A percentile compares a stretch with the other conserved stretches of the same genome.
Evolutionary conservation across 805 yeast species (phyloP).

Genomic region (Brettanomyces sp.): DNA sequence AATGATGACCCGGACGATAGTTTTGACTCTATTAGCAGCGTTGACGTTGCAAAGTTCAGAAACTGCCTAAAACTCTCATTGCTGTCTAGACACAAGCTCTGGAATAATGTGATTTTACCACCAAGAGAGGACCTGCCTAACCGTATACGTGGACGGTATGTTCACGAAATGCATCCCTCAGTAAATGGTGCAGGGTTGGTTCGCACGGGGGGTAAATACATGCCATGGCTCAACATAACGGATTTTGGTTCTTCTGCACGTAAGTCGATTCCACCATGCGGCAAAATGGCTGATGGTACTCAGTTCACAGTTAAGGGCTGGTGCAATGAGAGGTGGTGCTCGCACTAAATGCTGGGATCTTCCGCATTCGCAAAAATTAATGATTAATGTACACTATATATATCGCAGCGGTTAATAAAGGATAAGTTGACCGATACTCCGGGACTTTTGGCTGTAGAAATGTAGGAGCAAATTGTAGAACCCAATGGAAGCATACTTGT

Average conservation of each 20-base stretch:
- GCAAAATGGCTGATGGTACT: conserved; percentile 15
- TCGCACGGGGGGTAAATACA: conserved; percentile 16
- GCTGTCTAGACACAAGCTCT: conserved; percentile 38
- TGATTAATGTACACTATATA: neutral
- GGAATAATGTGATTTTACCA: conserved; percentile 43
- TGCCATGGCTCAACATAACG: conserved; percentile 21
- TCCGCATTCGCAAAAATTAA: neutral
- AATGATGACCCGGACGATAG: neutral
- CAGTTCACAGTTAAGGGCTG: conserved; percentile 46
- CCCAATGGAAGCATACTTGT: no score
- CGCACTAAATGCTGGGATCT: neutral
- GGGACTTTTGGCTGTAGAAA: no score
- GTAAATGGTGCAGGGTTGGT: conserved; percentile 10
- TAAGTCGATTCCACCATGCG: conserved; percentile 19
- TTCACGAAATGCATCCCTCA: conserved; percentile 1
- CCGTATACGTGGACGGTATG: conserved; percentile 5
- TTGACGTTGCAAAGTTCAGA: conserved; percentile 6
- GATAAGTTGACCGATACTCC: no score
- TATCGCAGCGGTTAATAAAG: neutral
- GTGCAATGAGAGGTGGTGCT: conserved; percentile 36
- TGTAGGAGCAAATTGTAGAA: no score
- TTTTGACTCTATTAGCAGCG: neutral
- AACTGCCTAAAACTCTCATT: conserved; percentile 27
- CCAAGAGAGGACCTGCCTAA: conserved; percentile 34
- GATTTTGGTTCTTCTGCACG: conserved; percentile 10